Conservation (phyloP, 305 asterid genomes). For the Fraxinus albicans region DNA sequence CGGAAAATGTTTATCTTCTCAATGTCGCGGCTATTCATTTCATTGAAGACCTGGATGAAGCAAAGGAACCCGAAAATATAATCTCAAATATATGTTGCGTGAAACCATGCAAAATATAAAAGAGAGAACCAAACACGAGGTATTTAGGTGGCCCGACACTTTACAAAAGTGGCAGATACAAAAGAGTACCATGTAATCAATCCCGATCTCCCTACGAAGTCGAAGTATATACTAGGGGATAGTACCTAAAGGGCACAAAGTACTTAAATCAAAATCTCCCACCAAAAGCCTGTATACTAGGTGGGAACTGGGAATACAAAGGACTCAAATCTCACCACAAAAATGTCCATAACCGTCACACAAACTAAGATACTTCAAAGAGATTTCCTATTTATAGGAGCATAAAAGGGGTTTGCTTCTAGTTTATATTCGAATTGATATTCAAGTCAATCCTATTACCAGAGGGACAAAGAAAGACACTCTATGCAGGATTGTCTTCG, state of each 20-base stretch:
- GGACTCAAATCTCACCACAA: not conserved
- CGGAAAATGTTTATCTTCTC: constrained; percentile 80
- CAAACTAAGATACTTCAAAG: not conserved
- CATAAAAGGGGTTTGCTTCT: not conserved
- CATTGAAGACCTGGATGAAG: constrained; percentile 76
- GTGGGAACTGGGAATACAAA: not conserved
- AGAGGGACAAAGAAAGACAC: not conserved
- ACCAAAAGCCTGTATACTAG: not conserved
- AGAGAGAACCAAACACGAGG: not conserved
- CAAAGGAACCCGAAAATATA: not conserved
- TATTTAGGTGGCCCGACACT: not conserved
- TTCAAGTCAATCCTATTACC: not conserved
- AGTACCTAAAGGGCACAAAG: not conserved
- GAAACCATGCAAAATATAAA: not conserved
- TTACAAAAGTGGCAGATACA: not conserved
- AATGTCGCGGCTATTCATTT: constrained; percentile 90
- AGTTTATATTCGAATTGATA: not conserved
- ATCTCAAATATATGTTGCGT: not conserved
- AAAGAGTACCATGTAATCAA: not conserved
- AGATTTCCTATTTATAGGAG: not conserved
- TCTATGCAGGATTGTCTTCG: not conserved
- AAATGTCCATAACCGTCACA: not conserved
- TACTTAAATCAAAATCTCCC: not conserved
- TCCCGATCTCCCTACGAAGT: not conserved
- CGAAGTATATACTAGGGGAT: not conserved